Evolutionary conservation across 2,329 filamentous ascomycete species (phyloP).

Genomic region (Talaromyces funiculosus): DNA sequence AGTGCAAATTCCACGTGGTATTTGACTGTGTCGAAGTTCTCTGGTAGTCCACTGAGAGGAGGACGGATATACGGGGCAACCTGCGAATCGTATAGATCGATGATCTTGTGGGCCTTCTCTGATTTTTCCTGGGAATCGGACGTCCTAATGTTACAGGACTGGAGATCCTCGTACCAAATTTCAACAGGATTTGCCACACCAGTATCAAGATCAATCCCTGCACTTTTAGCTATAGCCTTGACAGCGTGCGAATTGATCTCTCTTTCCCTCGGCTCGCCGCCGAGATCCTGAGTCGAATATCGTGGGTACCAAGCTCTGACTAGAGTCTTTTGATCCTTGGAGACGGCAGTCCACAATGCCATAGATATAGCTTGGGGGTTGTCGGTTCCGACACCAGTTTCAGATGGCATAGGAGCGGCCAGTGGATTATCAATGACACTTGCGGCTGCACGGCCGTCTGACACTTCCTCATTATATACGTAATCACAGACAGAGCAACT

Average conservation of each 20-base stretch:
- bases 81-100: constrained; percentile 39
- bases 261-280: constrained; percentile 29
- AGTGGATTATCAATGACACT: constrained; percentile 9
- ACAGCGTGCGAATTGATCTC: constrained; percentile 58
- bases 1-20: constrained; percentile 31
- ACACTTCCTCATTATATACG: constrained; percentile 84
- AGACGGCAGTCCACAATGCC: constrained; percentile 37
- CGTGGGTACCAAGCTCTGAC: constrained; percentile 64
- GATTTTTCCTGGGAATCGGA: neutral
- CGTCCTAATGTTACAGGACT: constrained; percentile 17
- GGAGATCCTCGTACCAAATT: constrained; percentile 47
- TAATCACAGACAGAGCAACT: constrained; percentile 69
- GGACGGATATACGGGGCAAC: constrained; percentile 36
- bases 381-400: constrained; percentile 19
- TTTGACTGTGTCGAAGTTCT: constrained; percentile 23
- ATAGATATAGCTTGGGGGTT: constrained; percentile 29
- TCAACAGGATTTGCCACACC: constrained; percentile 57
- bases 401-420: constrained; percentile 19
- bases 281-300: constrained; percentile 31
- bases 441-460: constrained; percentile 38
- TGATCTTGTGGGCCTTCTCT: constrained; percentile 16
- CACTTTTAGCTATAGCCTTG: constrained; percentile 47
- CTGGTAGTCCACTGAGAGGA: constrained; percentile 32
- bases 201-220: constrained; percentile 64
- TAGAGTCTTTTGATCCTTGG: constrained; percentile 57